Base-by-base conservation (phyloP, 2,329 filamentous ascomycete genomes). In the Fusarium verrucosum region DNA sequence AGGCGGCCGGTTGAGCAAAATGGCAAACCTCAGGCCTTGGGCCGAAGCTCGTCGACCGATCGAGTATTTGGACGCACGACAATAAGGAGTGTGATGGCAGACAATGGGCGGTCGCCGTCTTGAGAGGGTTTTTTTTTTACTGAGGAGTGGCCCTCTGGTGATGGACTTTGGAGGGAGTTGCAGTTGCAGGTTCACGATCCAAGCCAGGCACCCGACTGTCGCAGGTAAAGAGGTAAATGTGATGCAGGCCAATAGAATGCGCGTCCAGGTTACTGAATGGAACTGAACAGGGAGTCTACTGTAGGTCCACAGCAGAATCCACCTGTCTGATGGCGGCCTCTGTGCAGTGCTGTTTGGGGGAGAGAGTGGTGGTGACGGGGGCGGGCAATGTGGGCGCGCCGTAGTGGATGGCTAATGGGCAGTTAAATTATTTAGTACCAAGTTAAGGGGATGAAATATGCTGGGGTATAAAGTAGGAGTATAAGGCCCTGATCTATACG, bases 131-230 rank as follows among this genome's bases (percentile, higher is more conserved):
- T 59, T 50, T 53, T 56, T 56, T n/a, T 11, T n/a, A n/a, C n/a
- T 50, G 25, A 43, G 30, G 30, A 17, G 54, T 61, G 57, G 47
- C 58, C 67, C 62, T 63, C 62, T 61, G 51, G 62, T 60, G 67
- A 66, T 66, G 53, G 45, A 63, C 40, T 66, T 62, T 51, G 44
- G 57, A 67, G 44, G 50, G 66, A 70, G 68, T 70, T 71, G 64
- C 61, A 68, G 68, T 71, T 71, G 64, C 55, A 70, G 68, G 68
- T 70, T 70, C 68, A 70, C 68, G 66, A 71, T 71, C 66, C 56
- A 64, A 43, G 56, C 51, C 66, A 68, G 62, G 64, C 55, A 65
- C 62, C 52, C 36, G 36, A 66, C 62, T 66, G 51, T 65, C 55
- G 47, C 63, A 51, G 51, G 55, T 61, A 60, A 54, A 70, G 68